A percentile compares a stretch with the other conserved stretches of the same genome.
These are phyloP conservation scores for Rhodosporidiobolus odoratus DNA, from an alignment of 768 basidiomycete species.

Conservation along the genomic window DNA sequence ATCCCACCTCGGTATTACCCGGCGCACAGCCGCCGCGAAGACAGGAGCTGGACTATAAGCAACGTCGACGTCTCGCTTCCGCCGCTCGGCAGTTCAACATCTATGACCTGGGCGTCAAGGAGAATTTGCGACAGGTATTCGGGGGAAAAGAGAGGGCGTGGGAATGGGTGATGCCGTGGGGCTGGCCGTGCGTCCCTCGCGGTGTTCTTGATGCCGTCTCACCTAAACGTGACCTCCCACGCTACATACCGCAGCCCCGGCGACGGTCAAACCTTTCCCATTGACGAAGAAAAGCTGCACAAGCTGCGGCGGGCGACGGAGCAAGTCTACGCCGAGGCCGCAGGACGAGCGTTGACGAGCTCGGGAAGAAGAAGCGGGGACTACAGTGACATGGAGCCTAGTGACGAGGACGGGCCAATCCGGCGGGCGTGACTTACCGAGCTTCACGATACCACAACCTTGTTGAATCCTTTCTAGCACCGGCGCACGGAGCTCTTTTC, in stretches of 20 bases:
- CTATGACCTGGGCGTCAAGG: conserved; percentile 24
- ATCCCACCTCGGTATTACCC: not conserved
- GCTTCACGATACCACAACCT: no score
- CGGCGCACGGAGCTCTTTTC: no score
- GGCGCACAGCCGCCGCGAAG: not conserved
- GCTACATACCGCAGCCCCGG: conserved; percentile 6
- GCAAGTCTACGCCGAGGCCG: conserved; percentile 17
- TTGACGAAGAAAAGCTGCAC: not conserved
- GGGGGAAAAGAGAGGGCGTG: conserved; percentile 9
- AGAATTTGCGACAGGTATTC: conserved; percentile 24
- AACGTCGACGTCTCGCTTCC: conserved; percentile 6
- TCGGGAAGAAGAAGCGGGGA: no score
- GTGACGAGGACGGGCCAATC: conserved; percentile 12
- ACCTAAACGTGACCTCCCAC: not conserved
- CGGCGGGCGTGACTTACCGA: conserved; percentile 8
- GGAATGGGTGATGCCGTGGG: conserved; percentile 23
- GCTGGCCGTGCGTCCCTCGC: conserved; percentile 22
- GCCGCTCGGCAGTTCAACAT: conserved; percentile 11
- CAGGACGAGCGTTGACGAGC: not conserved
- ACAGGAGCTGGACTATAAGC: conserved; percentile 14
- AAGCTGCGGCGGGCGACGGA: not conserved
- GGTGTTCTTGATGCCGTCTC: not conserved
- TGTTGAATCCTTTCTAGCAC: no score
- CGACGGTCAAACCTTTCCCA: conserved; percentile 20
- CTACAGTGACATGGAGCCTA: not conserved